Evolutionary conservation across 306 rosid species (phyloP), one percentile per base, ranked within the genome.

Genomic region (Lupinus albus): DNA sequence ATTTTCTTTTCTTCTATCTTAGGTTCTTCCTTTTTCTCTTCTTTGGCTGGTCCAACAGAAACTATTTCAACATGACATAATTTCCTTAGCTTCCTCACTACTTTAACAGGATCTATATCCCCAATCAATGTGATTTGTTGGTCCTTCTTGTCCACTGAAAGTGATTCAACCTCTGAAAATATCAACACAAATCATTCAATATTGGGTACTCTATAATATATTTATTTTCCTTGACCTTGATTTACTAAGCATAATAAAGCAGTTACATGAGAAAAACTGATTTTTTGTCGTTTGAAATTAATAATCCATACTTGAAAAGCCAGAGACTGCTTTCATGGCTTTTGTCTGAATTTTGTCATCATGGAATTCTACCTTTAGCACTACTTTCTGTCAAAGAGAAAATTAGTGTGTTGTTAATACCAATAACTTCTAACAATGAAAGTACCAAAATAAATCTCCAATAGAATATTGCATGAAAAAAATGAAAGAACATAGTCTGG

Each of bases 31-130:
- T 86, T 75, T 70, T 84, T 75, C 76, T 85, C 92, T 68, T 82
- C 88, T 64, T 89, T 85, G 0, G 87, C 83, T 11, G 88, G 89
- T 12, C 87, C 98, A 14, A 92, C 98, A 3, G 96, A 87, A 7
- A 87, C 11, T 25, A 92, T 85, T 0, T 85, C 86, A n/a, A 85
- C 59, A 16, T 0, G 36, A 17, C 84, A 84, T 2, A 79, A 18
- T 82, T 87, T 92, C 75, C 86, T 87, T 63, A 92, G 52, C 62
- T 84, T 92, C 32, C 63, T 68, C 20, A 78, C 91, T 36, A 92
- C 65, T 11, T 1, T 0, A 8, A 92, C 87, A 0, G 96, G 77
- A 61, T 89, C 95, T n/a, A 84, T 39, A 8, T 83, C 88, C 11
- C 98, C 98, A 0, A 62, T 81, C 63, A 89, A 62, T 0, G 92